Base-by-base conservation (phyloP, 1,284 basidiomycete genomes). In the Ganoderma resinaceum region DNA sequence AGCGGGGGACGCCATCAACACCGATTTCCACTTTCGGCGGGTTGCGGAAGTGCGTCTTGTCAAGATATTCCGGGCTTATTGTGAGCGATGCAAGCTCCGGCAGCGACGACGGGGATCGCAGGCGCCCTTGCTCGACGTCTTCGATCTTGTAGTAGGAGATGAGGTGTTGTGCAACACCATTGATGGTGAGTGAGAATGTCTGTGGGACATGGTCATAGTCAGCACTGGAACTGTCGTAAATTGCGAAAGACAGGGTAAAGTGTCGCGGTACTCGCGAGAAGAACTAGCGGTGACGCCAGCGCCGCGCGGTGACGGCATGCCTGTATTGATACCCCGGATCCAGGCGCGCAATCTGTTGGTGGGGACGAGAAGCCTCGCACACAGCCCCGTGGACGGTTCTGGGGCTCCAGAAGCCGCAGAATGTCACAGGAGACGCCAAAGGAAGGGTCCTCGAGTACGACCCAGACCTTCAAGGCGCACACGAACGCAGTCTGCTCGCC, bases 131-230 rank as follows among this genome's bases (percentile, higher is more conserved):
- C 62, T 95, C 89, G 26, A 98, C 95, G 78, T 99, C 97, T 73
- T 95, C 93, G 67, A 97, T 88, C 72, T 91, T 92, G 86, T 99
- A 99, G 84, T 99, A 98, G 1, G 96, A 98, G 63, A 99, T 95
- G 70, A 99, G 88, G 78, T 99, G 97, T 78, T 98, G 96, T 0
- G 95, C 89, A 60, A 94, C 94, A 31, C 94, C 94, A 65, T 82
- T 83, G 68, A 97, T 94, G 42, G 91, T 93, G 63, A 97, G 85
- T 12, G 96, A 97, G 81, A 98, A 97, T 16, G 96, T 97, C 95
- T 97, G 78, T 26, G 35, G 57, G 23, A 40, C 26, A 57, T 35
- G 58, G 66, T n/a, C 26, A 57, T 23, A 59, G 66, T 71, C 63
- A 70, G 68, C 57, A 12, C 23, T 6, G 12, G 23, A 37, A 26